A percentile compares a stretch with the other conserved stretches of the same genome.
Evolutionary conservation across 768 basidiomycete species (phyloP).

Genomic region (Hypholoma fasciculare): DNA sequence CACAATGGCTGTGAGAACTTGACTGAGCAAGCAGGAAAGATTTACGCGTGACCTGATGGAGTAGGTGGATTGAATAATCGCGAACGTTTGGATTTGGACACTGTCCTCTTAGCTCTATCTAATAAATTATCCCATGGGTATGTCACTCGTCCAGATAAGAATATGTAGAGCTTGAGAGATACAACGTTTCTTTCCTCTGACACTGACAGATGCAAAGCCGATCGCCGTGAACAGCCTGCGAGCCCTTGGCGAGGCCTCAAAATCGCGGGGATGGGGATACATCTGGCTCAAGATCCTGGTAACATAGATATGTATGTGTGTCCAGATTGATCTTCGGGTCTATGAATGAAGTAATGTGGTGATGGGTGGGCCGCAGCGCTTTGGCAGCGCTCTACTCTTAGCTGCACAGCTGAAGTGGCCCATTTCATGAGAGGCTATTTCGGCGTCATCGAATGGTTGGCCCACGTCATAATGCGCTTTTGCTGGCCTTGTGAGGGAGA

Average conservation of each 20-base stretch:
- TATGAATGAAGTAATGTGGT: background rate
- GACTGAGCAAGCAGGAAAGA: background rate
- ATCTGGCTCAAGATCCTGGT: background rate
- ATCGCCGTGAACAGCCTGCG: background rate
- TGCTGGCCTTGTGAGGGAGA: too few relatives aligned
- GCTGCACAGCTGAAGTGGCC: too few relatives aligned
- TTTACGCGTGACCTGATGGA: conserved; percentile 1
- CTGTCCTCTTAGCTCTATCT: background rate
- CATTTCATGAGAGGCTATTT: too few relatives aligned
- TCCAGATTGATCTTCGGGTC: background rate
- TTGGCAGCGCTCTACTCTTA: too few relatives aligned
- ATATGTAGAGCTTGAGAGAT: background rate
- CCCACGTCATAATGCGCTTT: too few relatives aligned
- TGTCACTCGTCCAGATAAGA: background rate
- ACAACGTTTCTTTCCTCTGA: background rate
- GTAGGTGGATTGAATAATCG: background rate
- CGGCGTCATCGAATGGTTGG: too few relatives aligned
- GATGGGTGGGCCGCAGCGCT: background rate
- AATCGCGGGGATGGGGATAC: background rate
- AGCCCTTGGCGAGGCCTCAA: background rate
- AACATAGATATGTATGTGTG: background rate
- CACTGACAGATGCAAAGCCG: background rate
- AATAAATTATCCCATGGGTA: background rate
- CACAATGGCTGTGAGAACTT: conserved; percentile 3
- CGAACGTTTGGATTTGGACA: background rate